Base-by-base conservation (phyloP, 2,329 filamentous ascomycete genomes). In the Beauveria rudraprayagi region DNA sequence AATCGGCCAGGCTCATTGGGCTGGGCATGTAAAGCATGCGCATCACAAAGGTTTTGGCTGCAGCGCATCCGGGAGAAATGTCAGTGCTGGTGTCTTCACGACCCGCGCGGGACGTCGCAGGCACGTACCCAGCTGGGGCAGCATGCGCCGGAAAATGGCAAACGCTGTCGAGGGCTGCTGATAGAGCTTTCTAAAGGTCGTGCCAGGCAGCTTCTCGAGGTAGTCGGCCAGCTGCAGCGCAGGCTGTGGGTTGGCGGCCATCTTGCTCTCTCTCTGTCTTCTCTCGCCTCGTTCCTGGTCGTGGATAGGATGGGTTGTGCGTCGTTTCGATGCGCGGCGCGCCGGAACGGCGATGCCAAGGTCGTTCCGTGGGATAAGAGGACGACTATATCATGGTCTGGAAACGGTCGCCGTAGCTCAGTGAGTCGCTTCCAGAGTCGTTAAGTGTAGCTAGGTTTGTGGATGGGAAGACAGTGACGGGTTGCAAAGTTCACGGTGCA, bases 111-210 rank as follows among this genome's bases (percentile, higher is more conserved):
- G 48, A 52, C 28, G 50, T 34, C 28, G 60, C 40, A 34, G 60
- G 57, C 16, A 68, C 78, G 70, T 80, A 92, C 90, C 91, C 64
- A 97, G 78, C 70, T 95, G 90, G 62, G 94, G 91, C 62, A 99
- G 83, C 92, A 99, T 97, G 77, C 94, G 92, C 67, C 94, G 86
- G 74, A 97, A 97, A 70, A 99, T 92, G 66, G 94, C 94, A 66
- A 99, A 86, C 43, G 92, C 90, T 1, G 94, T 96, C 47, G 93
- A 96, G 34, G 94, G 94, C 79, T 97, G 92, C 77, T 92, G 89
- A 80, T 99, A 99, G 51, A 99, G 83, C 74, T 91, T 89, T 72
- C 86, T 85, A 75, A 97, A 96, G 41, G 91, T 95, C 47, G 90
- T 91, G 65, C 92, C 91, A 55, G 90, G 90, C 70, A 96, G 87